A percentile compares a stretch with the other conserved stretches of the same genome.
These are phyloP conservation scores for Calamus simplicifolius DNA, from an alignment of 176 grass and related monocot species.

Conservation along the genomic window DNA sequence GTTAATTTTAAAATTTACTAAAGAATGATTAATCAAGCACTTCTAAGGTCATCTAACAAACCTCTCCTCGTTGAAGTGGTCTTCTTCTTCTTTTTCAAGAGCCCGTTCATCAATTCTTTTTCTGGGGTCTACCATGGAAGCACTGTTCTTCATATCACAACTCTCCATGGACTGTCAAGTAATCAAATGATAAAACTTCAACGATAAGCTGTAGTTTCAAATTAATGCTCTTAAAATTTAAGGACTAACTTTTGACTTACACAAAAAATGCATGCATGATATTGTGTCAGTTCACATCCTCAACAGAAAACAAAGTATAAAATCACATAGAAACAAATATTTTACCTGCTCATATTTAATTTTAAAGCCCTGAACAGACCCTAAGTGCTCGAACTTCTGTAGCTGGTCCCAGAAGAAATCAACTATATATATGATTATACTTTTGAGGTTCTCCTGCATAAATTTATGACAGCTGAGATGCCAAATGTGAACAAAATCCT, in stretches of 20 bases:
- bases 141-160: constrained; percentile 27
- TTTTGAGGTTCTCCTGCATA: constrained; percentile 70
- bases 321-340: constrained; percentile 3
- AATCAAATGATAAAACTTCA: constrained; percentile 2
- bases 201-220: no score
- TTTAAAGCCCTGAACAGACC: constrained; percentile 54
- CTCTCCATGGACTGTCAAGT: constrained; percentile 46
- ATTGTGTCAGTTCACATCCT: no score
- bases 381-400: constrained; percentile 45
- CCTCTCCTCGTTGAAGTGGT: constrained; percentile 71
- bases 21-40: not conserved
- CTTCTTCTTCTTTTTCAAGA: constrained; percentile 67
- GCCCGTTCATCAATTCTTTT: constrained; percentile 56
- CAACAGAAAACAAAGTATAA: no score
- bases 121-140: constrained; percentile 27
- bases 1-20: not conserved
- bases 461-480: not conserved
- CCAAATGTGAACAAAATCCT: no score
- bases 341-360: constrained; percentile 66
- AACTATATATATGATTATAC: constrained; percentile 48
- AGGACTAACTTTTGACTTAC: not conserved
- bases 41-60: constrained; percentile 15
- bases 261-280: no score
- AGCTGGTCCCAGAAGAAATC: constrained; percentile 61
- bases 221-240: constrained; percentile 1